Conservation (phyloP, 305 asterid genomes). For the Solanum hybrid region DNA sequence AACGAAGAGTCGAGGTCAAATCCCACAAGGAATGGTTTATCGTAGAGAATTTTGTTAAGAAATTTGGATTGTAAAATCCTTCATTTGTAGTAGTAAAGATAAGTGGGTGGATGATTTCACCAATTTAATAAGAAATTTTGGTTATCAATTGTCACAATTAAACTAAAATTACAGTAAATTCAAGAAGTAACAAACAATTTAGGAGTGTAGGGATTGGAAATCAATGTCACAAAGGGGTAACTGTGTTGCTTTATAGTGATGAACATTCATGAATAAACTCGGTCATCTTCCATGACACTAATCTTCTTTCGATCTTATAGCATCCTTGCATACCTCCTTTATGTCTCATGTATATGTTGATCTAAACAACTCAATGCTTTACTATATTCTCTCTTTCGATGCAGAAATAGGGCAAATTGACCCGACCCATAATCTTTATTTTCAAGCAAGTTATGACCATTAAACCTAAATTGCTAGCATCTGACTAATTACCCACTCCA, state of each 20-base stretch:
- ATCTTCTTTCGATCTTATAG: background rate
- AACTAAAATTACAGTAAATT: background rate
- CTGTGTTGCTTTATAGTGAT: background rate
- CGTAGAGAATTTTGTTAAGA: background rate
- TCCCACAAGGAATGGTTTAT: background rate
- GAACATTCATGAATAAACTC: background rate
- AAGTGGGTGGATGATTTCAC: background rate
- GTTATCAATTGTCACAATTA: background rate
- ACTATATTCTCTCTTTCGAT: background rate
- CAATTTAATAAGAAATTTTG: background rate
- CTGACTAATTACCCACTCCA: background rate
- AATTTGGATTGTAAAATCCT: background rate
- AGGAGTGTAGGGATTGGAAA: background rate
- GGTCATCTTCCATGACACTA: background rate
- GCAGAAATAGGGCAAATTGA: background rate
- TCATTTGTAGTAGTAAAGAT: background rate
- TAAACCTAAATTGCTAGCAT: too few relatives aligned
- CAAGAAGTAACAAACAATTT: background rate
- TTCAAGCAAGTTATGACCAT: background rate
- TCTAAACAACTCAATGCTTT: background rate
- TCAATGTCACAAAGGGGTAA: background rate
- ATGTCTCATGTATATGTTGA: too few relatives aligned
- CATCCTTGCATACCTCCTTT: background rate
- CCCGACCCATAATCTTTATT: background rate
- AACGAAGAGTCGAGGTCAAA: background rate